Base-by-base conservation (phyloP, 2,329 filamentous ascomycete species). In the Arthrobotrys musiformis region DNA sequence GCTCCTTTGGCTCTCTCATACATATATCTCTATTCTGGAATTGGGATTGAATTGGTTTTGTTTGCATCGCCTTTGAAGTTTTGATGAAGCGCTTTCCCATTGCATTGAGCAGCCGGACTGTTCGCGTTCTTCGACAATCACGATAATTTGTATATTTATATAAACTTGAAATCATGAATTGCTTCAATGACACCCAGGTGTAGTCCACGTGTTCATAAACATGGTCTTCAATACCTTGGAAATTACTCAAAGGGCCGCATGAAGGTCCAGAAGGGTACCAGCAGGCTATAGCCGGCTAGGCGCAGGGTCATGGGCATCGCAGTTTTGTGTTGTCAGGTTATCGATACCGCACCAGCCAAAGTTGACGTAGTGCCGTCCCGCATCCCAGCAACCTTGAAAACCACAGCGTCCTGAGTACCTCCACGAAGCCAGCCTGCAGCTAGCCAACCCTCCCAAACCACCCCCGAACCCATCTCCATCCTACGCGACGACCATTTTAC, bases 341-440 rank as follows among this genome's bases (percentile, higher is more conserved):
- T 77, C 73, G 66, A 77, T 77, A 70, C 64, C 50, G 52, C 70
- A 56, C 54, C 63, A 69, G 56, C 62, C 70, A 28, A 70, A 70
- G 66, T 77, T 77, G 73, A 77, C 73, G 66, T 77, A 77, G 73
- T 70, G 73, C 68, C 13, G 66, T 42, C 60, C 73, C 73, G 37
- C 73, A 66, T 37, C 66, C 73, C 60, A 61, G 73, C 73, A 56
- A 37, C 26, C 46, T 28, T 50, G 50, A 70, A 76, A 63, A 69
- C 70, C 22, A 58, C 60, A 60, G 50, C 37, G 35, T n/a, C n/a
- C n/a, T n/a, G n/a, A n/a, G n/a, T 40, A 50, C 61, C 52, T 69
- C 52, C 61, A 64, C 60, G 35, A 56, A 40, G 15, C 60, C 37
- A 42, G 17, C 42, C 54, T 44, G 54, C 30, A 62, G 52, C 28